Evolutionary conservation across 192 early-diverging fungal genomes (phyloP), one percentile per base, ranked within the genome.

Genomic region (Glomus cerebriforme): DNA sequence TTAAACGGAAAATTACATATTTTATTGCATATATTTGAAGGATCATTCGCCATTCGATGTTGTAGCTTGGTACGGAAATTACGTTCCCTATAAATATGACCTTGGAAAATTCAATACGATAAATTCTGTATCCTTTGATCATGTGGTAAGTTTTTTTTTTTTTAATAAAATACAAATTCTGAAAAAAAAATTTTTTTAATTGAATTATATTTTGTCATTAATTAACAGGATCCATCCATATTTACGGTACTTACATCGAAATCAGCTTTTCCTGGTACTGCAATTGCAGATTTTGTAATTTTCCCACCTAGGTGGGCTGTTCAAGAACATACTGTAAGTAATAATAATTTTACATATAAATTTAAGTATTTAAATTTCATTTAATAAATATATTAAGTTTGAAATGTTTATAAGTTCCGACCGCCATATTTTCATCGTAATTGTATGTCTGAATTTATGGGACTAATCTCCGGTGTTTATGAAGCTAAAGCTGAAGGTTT

Each of bases 391-490:
- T 29, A 19, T 32, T 35, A 34, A 37, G 2, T 34, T 32, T 15
- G 15, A 32, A 32, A 27, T 65, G 45, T 66, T 71, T 27, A 35
- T 34, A 73, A 88, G 86, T 93, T 94, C 87, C 90, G 97, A 26
- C 97, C 96, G 63, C 97, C 97, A 49, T 99, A 95, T 83, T 98
- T 94, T 86, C 97, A 99, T 85, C 94, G 97, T 65, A 99, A 99
- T 88, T 96, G 91, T 85, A 97, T 97, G 96, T 92, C 94, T 73
- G 97, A 99, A 86, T 99, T 97, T 86, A 97, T 99, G 96, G 97
- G 97, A 22, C 85, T 99, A 66, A 97, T 99, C 78, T 83, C 84
- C 27, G 97, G 97, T 66, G 87, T 87, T 13, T 99, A 99, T 81
- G 97, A 99, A 84, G 97, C 93, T 77, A 99, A 99, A 80, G 89